Evolutionary conservation across 805 yeast genomes (phyloP).

Genomic region (Wickerhamomyces chaumierensis): DNA sequence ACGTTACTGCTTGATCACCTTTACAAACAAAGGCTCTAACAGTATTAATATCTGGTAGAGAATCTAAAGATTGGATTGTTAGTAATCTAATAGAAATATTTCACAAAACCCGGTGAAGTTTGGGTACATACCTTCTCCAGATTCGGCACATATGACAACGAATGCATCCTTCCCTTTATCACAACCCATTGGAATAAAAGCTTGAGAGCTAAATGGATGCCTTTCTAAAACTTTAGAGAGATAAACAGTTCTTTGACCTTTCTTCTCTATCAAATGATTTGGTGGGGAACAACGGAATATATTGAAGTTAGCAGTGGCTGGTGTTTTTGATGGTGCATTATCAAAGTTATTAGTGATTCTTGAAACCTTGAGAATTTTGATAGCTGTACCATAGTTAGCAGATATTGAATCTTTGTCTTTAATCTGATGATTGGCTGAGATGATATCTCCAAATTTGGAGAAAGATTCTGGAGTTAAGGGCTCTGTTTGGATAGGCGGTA

Average conservation of each 20-base stretch:
- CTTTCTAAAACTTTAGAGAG: constrained; percentile 61
- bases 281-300: constrained; percentile 78
- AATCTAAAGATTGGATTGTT: constrained; percentile 23
- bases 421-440: constrained; percentile 70
- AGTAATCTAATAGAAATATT: too few relatives aligned
- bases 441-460: constrained; percentile 60
- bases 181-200: constrained; percentile 87
- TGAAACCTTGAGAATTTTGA: constrained; percentile 63
- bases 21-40: constrained; percentile 60
- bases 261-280: constrained; percentile 29
- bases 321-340: constrained; percentile 32
- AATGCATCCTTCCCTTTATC: constrained; percentile 37
- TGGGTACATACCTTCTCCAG: too few relatives aligned
- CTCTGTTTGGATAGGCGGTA: constrained; percentile 25
- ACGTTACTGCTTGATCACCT: constrained; percentile 85
- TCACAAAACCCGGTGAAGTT: too few relatives aligned
- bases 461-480: constrained; percentile 59
- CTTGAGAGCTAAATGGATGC: constrained; percentile 83
- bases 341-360: constrained; percentile 45
- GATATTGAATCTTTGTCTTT: constrained; percentile 26
- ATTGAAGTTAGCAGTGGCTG: constrained; percentile 65
- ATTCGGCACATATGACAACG: constrained; percentile 71
- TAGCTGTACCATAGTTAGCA: constrained; percentile 94
- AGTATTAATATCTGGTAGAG: constrained; percentile 51
- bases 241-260: constrained; percentile 8